phyloP scores from a whole-genome alignment of 192 early-diverging fungal genomes.

The Coemansia sp. region DNA sequence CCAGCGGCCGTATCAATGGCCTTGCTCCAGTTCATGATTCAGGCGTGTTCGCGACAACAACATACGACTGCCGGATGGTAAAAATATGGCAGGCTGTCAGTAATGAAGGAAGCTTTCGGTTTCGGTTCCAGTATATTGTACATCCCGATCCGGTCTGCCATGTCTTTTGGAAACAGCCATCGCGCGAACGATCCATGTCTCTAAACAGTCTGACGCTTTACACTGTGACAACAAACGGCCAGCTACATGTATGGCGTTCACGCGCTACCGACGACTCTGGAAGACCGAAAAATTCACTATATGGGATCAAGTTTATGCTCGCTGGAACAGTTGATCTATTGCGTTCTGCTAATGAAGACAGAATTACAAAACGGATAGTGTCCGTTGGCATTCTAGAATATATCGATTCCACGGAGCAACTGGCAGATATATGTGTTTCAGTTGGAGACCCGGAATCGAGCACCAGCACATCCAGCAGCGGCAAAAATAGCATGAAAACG shows the following conservation, averaged over 20 bases:
- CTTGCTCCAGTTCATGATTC: conserved; percentile 16
- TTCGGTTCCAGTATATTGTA: conserved; percentile 45
- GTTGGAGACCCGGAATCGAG: background rate
- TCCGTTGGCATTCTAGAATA: background rate
- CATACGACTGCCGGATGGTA: conserved; percentile 19
- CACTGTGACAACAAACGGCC: conserved; percentile 13
- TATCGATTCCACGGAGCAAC: background rate
- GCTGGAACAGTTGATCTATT: conserved; percentile 3
- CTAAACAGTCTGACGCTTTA: conserved; percentile 12
- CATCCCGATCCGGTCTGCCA: conserved; percentile 21
- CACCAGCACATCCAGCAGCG: background rate
- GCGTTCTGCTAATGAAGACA: background rate
- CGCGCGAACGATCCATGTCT: background rate
- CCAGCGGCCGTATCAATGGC: conserved; percentile 12
- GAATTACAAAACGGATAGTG: background rate
- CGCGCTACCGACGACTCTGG: background rate
- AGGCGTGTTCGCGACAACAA: conserved; percentile 28
- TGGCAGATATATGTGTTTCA: background rate
- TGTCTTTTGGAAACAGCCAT: conserved; percentile 34
- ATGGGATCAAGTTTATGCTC: conserved; percentile 21
- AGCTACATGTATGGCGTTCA: conserved; percentile 30
- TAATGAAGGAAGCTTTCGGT: background rate
- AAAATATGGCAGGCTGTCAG: conserved; percentile 40
- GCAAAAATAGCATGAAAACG: background rate
- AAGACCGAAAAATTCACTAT: background rate